Percentiles rank a stretch among this genome's conserved stretches.
Conservation (phyloP, 2,329 filamentous ascomycete genomes). For the Xylaria sp. region DNA sequence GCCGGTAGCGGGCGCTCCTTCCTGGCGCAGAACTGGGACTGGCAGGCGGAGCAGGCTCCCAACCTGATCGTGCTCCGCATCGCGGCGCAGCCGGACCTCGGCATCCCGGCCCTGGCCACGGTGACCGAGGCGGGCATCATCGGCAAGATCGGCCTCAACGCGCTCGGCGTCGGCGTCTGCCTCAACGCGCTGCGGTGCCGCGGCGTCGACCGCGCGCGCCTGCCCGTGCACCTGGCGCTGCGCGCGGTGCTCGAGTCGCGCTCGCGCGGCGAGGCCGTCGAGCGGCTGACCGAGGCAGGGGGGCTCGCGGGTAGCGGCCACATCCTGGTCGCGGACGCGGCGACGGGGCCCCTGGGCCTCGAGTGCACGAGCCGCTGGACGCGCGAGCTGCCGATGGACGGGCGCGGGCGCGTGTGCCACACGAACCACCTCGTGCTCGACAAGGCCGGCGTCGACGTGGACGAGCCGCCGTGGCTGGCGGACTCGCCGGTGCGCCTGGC, state of each 20-base stretch:
- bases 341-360: constrained; percentile 45
- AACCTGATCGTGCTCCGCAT: constrained; percentile 55
- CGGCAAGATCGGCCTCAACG: constrained; percentile 69
- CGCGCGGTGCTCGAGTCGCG: constrained; percentile 56
- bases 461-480: constrained; percentile 36
- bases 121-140: constrained; percentile 64
- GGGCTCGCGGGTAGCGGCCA: constrained; percentile 55
- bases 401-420: constrained; percentile 41
- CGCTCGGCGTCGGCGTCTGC: constrained; percentile 57
- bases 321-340: constrained; percentile 51
- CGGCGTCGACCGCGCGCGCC: constrained; percentile 52
- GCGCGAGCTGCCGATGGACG: constrained; percentile 33
- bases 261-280: constrained; percentile 50
- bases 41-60: constrained; percentile 52
- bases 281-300: constrained; percentile 42
- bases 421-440: constrained; percentile 48
- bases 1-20: constrained; percentile 36
- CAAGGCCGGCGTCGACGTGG: constrained; percentile 33
- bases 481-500: constrained; percentile 34
- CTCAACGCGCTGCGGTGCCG: constrained; percentile 64
- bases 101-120: constrained; percentile 52
- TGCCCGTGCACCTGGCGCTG: constrained; percentile 66
- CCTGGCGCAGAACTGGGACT: constrained; percentile 64
- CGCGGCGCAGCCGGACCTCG: constrained; percentile 41
- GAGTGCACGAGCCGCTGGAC: constrained; percentile 45